Percentiles rank a stretch among this genome's conserved stretches.
phyloP scores from a whole-genome alignment of 495 filamentous ascomycete species.

The Penicillium manginii region DNA sequence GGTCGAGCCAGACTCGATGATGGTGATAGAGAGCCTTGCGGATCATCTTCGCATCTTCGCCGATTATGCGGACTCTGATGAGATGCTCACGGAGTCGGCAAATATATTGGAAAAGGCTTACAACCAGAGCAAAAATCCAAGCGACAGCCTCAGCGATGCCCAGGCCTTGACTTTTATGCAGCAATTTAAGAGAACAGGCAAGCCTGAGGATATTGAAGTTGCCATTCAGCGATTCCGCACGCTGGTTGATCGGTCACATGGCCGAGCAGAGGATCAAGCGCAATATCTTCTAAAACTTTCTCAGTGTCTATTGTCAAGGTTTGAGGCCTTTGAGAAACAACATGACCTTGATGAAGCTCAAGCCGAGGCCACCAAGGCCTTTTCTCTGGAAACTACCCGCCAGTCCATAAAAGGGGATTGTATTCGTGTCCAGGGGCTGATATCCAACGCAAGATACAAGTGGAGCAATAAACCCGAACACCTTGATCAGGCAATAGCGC shows the following conservation, averaged over 20 bases:
- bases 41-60: conserved; percentile 7
- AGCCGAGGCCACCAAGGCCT: not conserved
- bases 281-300: not conserved
- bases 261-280: not conserved
- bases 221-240: not conserved
- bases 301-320: conserved; percentile 1
- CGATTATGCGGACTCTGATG: conserved; percentile 1
- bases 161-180: not conserved
- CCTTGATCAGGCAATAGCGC: conserved; percentile 2
- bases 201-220: not conserved
- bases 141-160: not conserved
- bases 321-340: conserved; percentile 2
- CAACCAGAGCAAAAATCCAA: not conserved
- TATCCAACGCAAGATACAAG: conserved; percentile 1
- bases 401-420: not conserved
- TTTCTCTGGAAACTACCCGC: not conserved
- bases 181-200: not conserved
- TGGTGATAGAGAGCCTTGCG: conserved; percentile 10
- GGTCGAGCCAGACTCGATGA: conserved; percentile 4
- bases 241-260: not conserved
- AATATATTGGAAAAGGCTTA: not conserved
- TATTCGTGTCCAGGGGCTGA: not conserved
- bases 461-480: not conserved
- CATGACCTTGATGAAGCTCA: conserved; percentile 1
- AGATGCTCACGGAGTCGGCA: conserved; percentile 6